Conservation (phyloP, 1,284 basidiomycete genomes). For the Volvariella volvacea region DNA sequence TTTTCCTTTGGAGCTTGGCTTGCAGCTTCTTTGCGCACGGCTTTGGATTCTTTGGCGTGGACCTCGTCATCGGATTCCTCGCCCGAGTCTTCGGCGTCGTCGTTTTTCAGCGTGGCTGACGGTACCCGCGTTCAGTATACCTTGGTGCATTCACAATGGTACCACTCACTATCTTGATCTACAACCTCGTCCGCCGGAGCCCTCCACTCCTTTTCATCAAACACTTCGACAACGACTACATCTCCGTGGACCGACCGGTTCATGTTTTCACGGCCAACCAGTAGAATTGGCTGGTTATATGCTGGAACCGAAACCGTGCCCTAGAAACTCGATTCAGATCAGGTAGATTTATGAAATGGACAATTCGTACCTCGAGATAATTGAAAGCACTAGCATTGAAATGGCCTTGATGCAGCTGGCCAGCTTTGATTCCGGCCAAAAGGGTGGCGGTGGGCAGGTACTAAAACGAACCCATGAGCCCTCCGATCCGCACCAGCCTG, state of each 20-base stretch:
- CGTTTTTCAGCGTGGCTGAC: constrained; percentile 78
- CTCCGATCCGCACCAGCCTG: constrained; percentile 5
- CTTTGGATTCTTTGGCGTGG: constrained; percentile 42
- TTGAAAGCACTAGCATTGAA: constrained; percentile 97
- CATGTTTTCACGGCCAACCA: constrained; percentile 90
- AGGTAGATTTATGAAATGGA: background rate
- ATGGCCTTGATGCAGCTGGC: constrained; percentile 84
- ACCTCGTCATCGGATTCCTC: constrained; percentile 47
- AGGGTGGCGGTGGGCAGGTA: constrained; percentile 76
- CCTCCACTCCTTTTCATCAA: constrained; percentile 89
- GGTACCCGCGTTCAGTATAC: constrained; percentile 3
- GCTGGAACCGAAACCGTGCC: constrained; percentile 76
- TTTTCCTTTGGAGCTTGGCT: constrained; percentile 41
- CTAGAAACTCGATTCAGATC: constrained; percentile 25
- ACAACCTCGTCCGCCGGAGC: constrained; percentile 90
- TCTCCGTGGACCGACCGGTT: constrained; percentile 95
- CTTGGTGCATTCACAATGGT: background rate
- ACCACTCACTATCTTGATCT: constrained; percentile 74
- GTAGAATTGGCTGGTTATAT: constrained; percentile 74
- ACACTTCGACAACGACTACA: constrained; percentile 86
- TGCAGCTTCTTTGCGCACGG: constrained; percentile 31
- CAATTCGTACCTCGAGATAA: constrained; percentile 80
- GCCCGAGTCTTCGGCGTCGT: constrained; percentile 78
- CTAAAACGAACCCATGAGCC: constrained; percentile 33
- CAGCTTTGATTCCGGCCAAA: constrained; percentile 80